These are phyloP conservation scores for Eucalyptus leucophloia DNA, from an alignment of 345 rosid species.

Conservation along the genomic window DNA sequence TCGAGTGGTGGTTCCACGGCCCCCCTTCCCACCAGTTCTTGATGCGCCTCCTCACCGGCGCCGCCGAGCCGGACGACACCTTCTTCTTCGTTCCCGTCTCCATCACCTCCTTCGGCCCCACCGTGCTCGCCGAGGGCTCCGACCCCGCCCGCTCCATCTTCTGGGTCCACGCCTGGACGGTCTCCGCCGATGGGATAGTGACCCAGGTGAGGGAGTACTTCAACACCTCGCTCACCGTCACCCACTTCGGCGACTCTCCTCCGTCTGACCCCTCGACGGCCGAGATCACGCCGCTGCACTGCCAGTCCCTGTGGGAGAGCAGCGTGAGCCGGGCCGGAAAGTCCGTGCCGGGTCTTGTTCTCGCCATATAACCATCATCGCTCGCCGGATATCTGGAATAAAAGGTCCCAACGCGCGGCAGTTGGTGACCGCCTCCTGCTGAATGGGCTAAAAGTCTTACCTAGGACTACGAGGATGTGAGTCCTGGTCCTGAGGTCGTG, in stretches of 20 bases:
- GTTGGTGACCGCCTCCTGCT: background rate
- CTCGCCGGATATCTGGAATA: background rate
- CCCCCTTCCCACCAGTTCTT: slow-evolving; percentile 88
- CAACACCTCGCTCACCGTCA: slow-evolving; percentile 83
- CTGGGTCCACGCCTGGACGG: slow-evolving; percentile 98
- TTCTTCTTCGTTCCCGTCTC: slow-evolving; percentile 44
- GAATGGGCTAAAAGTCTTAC: background rate
- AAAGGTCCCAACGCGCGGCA: background rate
- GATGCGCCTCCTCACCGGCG: slow-evolving; percentile 88
- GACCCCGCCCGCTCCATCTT: slow-evolving; percentile 38
- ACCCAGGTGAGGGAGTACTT: slow-evolving; percentile 87
- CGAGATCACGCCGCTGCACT: slow-evolving; percentile 3
- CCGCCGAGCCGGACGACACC: slow-evolving; percentile 1
- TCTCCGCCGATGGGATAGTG: slow-evolving; percentile 68
- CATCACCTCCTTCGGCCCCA: slow-evolving; percentile 45
- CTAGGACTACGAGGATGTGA: background rate
- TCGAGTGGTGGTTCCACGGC: slow-evolving; percentile 97
- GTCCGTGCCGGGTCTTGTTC: slow-evolving; percentile 86
- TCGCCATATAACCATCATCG: slow-evolving; percentile 18
- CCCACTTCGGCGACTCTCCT: slow-evolving; percentile 39
- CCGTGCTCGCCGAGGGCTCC: slow-evolving; percentile 81
- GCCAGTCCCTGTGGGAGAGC: slow-evolving; percentile 85
- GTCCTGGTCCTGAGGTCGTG: background rate
- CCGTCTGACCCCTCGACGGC: background rate
- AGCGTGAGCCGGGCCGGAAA: slow-evolving; percentile 48